Percentiles rank a stretch among this genome's conserved stretches.
These are phyloP conservation scores for Tubosaeta brunneosetosa DNA, from an alignment of 768 basidiomycete genomes.

Conservation along the genomic window DNA sequence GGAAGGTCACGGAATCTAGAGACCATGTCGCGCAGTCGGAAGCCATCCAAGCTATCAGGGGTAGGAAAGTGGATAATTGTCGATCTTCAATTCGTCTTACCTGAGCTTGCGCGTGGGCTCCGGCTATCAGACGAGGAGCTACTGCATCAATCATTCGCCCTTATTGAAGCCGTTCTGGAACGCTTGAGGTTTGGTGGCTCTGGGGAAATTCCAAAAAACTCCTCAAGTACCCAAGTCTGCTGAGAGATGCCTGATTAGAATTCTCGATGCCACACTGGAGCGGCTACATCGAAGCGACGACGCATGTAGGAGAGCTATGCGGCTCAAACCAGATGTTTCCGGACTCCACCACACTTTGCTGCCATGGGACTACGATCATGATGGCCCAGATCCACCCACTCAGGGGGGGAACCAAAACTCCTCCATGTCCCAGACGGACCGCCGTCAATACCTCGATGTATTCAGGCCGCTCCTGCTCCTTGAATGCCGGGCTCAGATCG, in stretches of 20 bases:
- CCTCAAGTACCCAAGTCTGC: constrained; percentile 53
- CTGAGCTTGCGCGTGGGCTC: constrained; percentile 80
- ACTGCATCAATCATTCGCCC: constrained; percentile 80
- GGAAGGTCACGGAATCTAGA: constrained; percentile 66
- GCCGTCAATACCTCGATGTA: constrained; percentile 62
- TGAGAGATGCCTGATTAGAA: constrained; percentile 60
- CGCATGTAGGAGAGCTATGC: constrained; percentile 53
- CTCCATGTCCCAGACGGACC: constrained; percentile 55
- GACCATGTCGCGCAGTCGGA: constrained; percentile 20
- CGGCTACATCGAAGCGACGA: constrained; percentile 55
- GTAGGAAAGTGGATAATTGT: constrained; percentile 72
- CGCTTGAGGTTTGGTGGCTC: constrained; percentile 60
- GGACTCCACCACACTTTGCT: constrained; percentile 72
- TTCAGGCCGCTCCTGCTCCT: constrained; percentile 83
- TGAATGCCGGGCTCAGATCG: constrained; percentile 89
- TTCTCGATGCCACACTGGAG: constrained; percentile 49
- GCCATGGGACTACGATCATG: constrained; percentile 81
- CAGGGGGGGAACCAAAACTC: constrained; percentile 30
- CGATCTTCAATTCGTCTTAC: constrained; percentile 72
- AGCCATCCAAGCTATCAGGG: constrained; percentile 47
- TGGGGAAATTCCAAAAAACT: constrained; percentile 57
- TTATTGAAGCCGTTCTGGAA: constrained; percentile 76
- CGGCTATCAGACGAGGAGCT: constrained; percentile 91
- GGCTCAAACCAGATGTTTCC: constrained; percentile 80
- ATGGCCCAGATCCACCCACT: constrained; percentile 59